Base-by-base conservation (phyloP, 192 early-diverging fungal genomes). In the Mortierella hygrophila region DNA sequence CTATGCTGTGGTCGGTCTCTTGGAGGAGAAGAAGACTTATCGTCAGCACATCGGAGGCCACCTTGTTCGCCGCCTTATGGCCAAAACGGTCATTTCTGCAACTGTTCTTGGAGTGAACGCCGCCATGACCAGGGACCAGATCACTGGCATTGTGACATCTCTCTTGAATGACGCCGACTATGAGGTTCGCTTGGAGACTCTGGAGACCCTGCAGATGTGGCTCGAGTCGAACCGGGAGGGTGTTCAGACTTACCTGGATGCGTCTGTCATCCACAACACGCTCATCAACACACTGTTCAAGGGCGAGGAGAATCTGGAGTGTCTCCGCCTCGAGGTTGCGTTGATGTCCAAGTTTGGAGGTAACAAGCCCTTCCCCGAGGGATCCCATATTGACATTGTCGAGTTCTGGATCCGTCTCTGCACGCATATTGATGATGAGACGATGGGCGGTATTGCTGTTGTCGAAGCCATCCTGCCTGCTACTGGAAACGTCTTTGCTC, bases 401-500 rank as follows among this genome's bases (percentile, higher is more conserved):
- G 83, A 90, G 77, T 77, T 88, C 32, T 79, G 89, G 74, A 85
- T 89, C 49, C 73, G 90, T 29, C 63, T 92, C 37, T 89, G 84
- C 16, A 79, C 85, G 65, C 77, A 86, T 6, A 76, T 91, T 63
- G 71, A 89, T 41, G 84, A 85, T 65, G 79, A 81, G 11, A 77
- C 83, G 42, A 91, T 91, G 70, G 90, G 90, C 49, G 85, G 89
- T 2, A 77, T 88, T n/a, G 85, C 89, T 65, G 85, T 90, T 41
- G 91, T 89, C 2, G 93, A 93, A 68, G 90, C 93, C 3, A 79
- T 91, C 40, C 70, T 94, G n/a, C 93, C 93, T 23, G 85, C 93
- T 15, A 85, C 89, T 20, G 92, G 92, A 38, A 78, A 89, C n/a
- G 72, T 93, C 1, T 82, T 93, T 68, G 79, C 87, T 65, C 89